These are phyloP conservation scores for Eucalyptus coolabah DNA, from an alignment of 345 rosid genomes.

Conservation along the genomic window DNA sequence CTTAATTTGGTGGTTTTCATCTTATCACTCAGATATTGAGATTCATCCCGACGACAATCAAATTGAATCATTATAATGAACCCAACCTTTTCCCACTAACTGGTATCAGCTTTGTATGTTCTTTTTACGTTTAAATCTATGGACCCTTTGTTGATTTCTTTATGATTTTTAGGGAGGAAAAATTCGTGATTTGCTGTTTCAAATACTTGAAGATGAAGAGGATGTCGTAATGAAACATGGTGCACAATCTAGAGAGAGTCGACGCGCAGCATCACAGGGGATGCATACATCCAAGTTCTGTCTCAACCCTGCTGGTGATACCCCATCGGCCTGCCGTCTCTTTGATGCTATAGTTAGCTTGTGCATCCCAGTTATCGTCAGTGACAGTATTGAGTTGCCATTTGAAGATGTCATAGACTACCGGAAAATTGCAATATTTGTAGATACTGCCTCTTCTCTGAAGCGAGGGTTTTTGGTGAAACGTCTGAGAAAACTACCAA, in stretches of 20 bases:
- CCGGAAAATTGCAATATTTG: slow-evolving; percentile 69
- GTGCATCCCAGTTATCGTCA: slow-evolving; percentile 87
- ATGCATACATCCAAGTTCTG: slow-evolving; percentile 98
- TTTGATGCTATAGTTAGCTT: slow-evolving; percentile 96
- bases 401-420: slow-evolving; percentile 93
- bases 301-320: slow-evolving; percentile 96
- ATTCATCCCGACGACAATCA: not conserved
- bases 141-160: not conserved
- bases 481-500: slow-evolving; percentile 42
- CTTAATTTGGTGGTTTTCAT: not conserved
- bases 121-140: not conserved
- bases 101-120: not conserved
- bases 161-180: slow-evolving; percentile 62
- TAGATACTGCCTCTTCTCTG: slow-evolving; percentile 50
- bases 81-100: not conserved
- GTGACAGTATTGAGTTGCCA: slow-evolving; percentile 89
- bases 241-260: slow-evolving; percentile 87
- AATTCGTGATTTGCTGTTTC: slow-evolving; percentile 86
- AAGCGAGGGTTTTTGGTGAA: slow-evolving; percentile 57
- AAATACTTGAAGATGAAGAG: slow-evolving; percentile 67
- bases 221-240: slow-evolving; percentile 89
- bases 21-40: not conserved
- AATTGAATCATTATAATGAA: not conserved
- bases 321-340: slow-evolving; percentile 96
- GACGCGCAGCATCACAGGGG: slow-evolving; percentile 82